Base-by-base conservation (phyloP, 176 grass and related monocot species). In the Eremochloa ophiuroides region DNA sequence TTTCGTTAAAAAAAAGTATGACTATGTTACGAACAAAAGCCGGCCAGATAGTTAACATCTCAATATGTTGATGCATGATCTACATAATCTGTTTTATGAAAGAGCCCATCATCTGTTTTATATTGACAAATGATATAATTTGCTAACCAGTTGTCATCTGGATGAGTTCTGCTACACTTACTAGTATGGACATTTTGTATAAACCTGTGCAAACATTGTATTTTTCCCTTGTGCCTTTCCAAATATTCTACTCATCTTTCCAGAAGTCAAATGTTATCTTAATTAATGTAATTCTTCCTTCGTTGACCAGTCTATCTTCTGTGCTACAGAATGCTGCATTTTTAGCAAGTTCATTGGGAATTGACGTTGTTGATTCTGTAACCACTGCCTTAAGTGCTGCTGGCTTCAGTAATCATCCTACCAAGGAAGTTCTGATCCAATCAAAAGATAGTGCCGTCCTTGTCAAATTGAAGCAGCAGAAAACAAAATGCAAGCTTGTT, bases 361-460 rank as follows among this genome's bases (percentile, higher is more conserved):
- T 87, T 50, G 75, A 83, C 34, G 74, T 93, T 18, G 72, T 91
- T 56, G 77, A 47, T 60, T 20, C 34, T 34, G 72, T 95, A 62
- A 88, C 35, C 33, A 79, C 79, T 38, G 81, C 90, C 66, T 87
- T 98, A 59, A 80, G 6, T 30, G 75, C 89, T 73, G 82, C 95
- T 71, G 90, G 90, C 46, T 94, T 91, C 25, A 48, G 50, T 74
- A 89, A 94, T 42, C 72, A 73, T 56, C 89, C 83, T 62, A 29
- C 60, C 23, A 87, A 44, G 35, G 71, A 91, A 79, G 85, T 97
- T 59, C 89, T 90, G 72, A 91, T 97, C n/a, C 84, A 81, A 25
- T 97, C 91, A 6, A 25, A 17, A 15, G 79, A 94, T n/a, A 97
- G 94, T 22, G 81, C 82, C 62, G 91, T 97, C 63, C 89, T 97